Percentiles rank a stretch among this genome's conserved stretches.
Conservation (phyloP, 2,329 filamentous ascomycete genomes). For the Penicillium sp. region DNA sequence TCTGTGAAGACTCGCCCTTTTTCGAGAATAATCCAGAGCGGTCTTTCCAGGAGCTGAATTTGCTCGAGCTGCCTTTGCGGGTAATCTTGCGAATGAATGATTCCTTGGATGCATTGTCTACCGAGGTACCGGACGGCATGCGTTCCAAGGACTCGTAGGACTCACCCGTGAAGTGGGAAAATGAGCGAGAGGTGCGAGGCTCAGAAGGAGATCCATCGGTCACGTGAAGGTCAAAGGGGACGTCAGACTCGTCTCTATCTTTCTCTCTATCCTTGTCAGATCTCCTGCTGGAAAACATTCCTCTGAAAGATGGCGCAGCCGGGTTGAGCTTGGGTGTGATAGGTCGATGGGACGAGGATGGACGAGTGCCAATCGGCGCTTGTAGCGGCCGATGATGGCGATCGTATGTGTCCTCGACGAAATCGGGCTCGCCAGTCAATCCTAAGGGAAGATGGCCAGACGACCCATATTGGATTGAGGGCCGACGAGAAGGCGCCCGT, state of each 20-base stretch:
- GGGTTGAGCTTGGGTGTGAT: slow-evolving; percentile 73
- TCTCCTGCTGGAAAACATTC: slow-evolving; percentile 58
- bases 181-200: slow-evolving; percentile 46
- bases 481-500: slow-evolving; percentile 73
- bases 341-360: slow-evolving; percentile 58
- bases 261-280: slow-evolving; percentile 45
- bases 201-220: slow-evolving; percentile 46
- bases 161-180: slow-evolving; percentile 47
- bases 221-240: slow-evolving; percentile 31
- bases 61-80: slow-evolving; percentile 52
- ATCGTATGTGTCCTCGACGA: slow-evolving; percentile 50
- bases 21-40: slow-evolving; percentile 49
- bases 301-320: slow-evolving; percentile 83
- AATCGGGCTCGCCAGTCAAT: slow-evolving; percentile 52
- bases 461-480: slow-evolving; percentile 75
- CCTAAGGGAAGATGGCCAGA: slow-evolving; percentile 62
- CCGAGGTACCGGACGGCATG: slow-evolving; percentile 43
- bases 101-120: slow-evolving; percentile 46
- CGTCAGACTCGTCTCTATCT: slow-evolving; percentile 35
- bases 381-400: slow-evolving; percentile 54
- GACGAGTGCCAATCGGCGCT: slow-evolving; percentile 77
- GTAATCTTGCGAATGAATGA: slow-evolving; percentile 55
- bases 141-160: slow-evolving; percentile 51
- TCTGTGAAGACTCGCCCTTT: slow-evolving; percentile 45
- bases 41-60: slow-evolving; percentile 55